phyloP scores from a whole-genome alignment of 495 filamentous ascomycete genomes.

The Glonium stellatum region DNA sequence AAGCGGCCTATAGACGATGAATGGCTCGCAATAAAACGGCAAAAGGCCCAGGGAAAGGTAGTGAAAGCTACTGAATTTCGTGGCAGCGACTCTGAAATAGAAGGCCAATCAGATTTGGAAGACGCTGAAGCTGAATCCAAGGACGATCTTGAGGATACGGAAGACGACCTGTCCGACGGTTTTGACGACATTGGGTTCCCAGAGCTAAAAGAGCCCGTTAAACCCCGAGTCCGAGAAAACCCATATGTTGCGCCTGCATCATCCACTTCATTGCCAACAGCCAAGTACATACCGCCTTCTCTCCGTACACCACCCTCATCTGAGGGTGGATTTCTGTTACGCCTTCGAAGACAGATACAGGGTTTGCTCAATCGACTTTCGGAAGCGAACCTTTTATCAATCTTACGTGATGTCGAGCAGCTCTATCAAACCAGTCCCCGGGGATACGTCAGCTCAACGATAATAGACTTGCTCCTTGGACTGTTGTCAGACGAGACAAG shows the following conservation, averaged over 20 bases:
- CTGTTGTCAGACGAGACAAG: slow-evolving; percentile 68
- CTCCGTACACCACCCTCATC: slow-evolving; percentile 56
- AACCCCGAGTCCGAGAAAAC: slow-evolving; percentile 51
- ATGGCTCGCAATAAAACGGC: slow-evolving; percentile 58
- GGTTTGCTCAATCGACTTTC: slow-evolving; percentile 89
- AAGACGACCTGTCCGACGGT: slow-evolving; percentile 14
- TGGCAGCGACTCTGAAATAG: slow-evolving; percentile 12
- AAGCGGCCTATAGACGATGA: slow-evolving; percentile 48
- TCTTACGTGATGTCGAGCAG: slow-evolving; percentile 71
- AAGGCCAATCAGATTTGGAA: slow-evolving; percentile 25
- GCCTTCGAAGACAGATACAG: slow-evolving; percentile 71
- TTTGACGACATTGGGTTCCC: slow-evolving; percentile 28
- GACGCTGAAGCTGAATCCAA: slow-evolving; percentile 34
- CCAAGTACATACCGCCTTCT: slow-evolving; percentile 85
- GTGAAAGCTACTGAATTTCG: slow-evolving; percentile 38
- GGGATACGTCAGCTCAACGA: slow-evolving; percentile 71
- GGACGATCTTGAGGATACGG: slow-evolving; percentile 34
- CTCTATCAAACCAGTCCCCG: slow-evolving; percentile 75
- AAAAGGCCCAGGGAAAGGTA: slow-evolving; percentile 54
- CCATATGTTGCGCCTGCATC: slow-evolving; percentile 54
- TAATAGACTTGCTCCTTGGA: slow-evolving; percentile 66
- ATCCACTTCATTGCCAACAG: slow-evolving; percentile 25
- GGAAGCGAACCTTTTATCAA: slow-evolving; percentile 76
- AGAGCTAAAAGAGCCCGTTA: slow-evolving; percentile 1
- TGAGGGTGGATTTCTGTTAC: slow-evolving; percentile 59